Percentiles rank a stretch among this genome's conserved stretches.
phyloP scores from a whole-genome alignment of 2,329 filamentous ascomycete species.

The Alternaria gansuensis region DNA sequence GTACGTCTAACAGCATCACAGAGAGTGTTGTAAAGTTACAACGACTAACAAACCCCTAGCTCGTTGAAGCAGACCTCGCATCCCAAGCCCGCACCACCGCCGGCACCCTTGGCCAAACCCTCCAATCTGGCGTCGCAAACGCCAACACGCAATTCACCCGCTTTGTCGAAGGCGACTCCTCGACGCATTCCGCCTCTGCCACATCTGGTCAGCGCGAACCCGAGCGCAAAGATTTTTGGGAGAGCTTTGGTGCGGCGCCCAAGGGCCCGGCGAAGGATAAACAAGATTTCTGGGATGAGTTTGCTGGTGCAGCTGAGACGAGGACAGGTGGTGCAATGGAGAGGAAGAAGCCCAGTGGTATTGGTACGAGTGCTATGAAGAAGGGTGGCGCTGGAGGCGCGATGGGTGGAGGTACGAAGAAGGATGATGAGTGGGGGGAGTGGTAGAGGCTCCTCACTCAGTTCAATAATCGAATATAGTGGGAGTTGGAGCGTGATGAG shows the following conservation, averaged over 20 bases:
- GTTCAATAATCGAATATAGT: not conserved
- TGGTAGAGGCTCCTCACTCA: slow-evolving; percentile 49
- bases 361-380: slow-evolving; percentile 72
- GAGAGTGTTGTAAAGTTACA: not conserved
- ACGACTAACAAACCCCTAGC: slow-evolving; percentile 58
- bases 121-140: slow-evolving; percentile 71
- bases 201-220: slow-evolving; percentile 57
- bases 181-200: slow-evolving; percentile 13
- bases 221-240: slow-evolving; percentile 68
- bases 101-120: slow-evolving; percentile 66
- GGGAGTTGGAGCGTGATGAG: not conserved
- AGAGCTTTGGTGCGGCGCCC: slow-evolving; percentile 74
- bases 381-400: slow-evolving; percentile 50
- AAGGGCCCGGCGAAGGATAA: slow-evolving; percentile 58
- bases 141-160: slow-evolving; percentile 82
- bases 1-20: slow-evolving; percentile 57
- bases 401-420: slow-evolving; percentile 51
- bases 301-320: slow-evolving; percentile 48
- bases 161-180: slow-evolving; percentile 79
- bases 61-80: slow-evolving; percentile 72
- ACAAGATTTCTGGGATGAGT: slow-evolving; percentile 64
- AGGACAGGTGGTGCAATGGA: slow-evolving; percentile 34
- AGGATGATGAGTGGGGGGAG: slow-evolving; percentile 68
- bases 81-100: slow-evolving; percentile 68
- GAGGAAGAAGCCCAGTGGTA: slow-evolving; percentile 57